Percentiles rank a stretch among this genome's conserved stretches.
Conservation (phyloP, 306 rosid species). For the Cicer arietinum region DNA sequence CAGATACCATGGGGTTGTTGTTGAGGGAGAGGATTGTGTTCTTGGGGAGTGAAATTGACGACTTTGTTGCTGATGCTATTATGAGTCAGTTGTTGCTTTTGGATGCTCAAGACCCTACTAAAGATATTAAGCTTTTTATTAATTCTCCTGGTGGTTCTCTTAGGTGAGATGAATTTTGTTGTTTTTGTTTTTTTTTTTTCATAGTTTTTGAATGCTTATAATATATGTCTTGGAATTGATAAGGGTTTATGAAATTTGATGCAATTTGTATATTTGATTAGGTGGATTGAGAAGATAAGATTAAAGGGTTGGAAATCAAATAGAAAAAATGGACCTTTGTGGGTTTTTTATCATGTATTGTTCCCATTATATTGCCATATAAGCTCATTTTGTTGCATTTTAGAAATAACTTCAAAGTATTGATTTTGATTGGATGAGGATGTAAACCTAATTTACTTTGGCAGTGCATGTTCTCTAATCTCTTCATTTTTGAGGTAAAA, state of each 20-base stretch:
- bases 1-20: slow-evolving; percentile 84
- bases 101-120: slow-evolving; percentile 84
- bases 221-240: background rate
- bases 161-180: slow-evolving; percentile 52
- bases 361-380: too few relatives aligned
- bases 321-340: background rate
- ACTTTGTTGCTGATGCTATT: slow-evolving; percentile 88
- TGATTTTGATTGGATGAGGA: too few relatives aligned
- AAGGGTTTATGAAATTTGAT: slow-evolving; percentile 14
- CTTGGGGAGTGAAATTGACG: slow-evolving; percentile 80
- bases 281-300: background rate
- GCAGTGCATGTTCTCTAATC: too few relatives aligned
- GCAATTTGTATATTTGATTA: background rate
- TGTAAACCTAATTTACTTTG: too few relatives aligned
- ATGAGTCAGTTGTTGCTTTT: slow-evolving; percentile 81
- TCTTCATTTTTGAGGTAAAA: background rate
- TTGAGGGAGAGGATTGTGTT: slow-evolving; percentile 93
- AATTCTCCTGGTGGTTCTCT: slow-evolving; percentile 92
- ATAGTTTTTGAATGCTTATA: background rate
- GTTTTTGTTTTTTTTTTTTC: background rate
- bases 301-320: slow-evolving; percentile 6
- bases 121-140: slow-evolving; percentile 85
- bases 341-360: background rate
- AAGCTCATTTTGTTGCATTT: too few relatives aligned
- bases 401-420: too few relatives aligned